Conservation (phyloP, 257 asterid species). For the Fraxinus anomala region DNA sequence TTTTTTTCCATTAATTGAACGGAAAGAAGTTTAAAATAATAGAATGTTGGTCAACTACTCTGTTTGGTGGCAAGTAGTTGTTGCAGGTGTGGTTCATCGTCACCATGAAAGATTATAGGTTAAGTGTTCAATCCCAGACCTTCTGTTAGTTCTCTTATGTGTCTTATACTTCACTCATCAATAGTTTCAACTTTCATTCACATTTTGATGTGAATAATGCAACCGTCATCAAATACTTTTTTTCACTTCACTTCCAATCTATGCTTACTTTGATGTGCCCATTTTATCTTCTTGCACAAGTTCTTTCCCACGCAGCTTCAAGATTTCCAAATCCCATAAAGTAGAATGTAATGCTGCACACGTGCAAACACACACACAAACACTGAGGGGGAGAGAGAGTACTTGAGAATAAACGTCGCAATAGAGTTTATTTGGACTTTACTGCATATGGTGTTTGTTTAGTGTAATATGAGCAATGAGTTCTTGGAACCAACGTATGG, state of each 20-base stretch:
- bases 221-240: constrained; percentile 37
- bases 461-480: background rate
- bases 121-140: constrained; percentile 16
- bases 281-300: constrained; percentile 36
- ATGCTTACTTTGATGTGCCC: constrained; percentile 43
- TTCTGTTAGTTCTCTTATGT: background rate
- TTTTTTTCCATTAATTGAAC: background rate
- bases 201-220: constrained; percentile 22
- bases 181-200: background rate
- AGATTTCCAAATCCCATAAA: background rate
- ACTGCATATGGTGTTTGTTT: background rate
- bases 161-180: constrained; percentile 26
- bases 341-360: background rate
- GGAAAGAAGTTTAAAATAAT: background rate
- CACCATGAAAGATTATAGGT: constrained; percentile 15
- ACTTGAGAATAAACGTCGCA: background rate
- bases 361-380: background rate
- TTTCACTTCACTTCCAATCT: constrained; percentile 61
- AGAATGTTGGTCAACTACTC: background rate
- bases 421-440: constrained; percentile 13
- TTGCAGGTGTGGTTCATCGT: constrained; percentile 39
- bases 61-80: constrained; percentile 56
- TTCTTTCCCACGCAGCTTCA: constrained; percentile 28
- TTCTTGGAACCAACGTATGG: background rate
- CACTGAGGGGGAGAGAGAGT: background rate